Base-by-base conservation (phyloP, 1,284 basidiomycete species). In the Cutaneotrichosporon daszewskae region DNA sequence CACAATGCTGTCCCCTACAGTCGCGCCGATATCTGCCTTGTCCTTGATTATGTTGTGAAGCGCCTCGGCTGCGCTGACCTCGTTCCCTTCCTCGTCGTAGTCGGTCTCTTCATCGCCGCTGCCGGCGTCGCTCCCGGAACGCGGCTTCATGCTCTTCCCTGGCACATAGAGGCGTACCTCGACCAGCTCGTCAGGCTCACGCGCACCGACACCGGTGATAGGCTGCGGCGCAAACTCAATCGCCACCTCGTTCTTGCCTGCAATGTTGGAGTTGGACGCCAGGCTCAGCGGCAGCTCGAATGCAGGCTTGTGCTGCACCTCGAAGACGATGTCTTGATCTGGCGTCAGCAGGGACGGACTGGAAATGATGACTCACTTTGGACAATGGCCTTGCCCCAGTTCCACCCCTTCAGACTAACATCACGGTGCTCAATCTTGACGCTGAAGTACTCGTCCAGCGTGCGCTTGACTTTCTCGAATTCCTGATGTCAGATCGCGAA, bases 131-230 rank as follows among this genome's bases (percentile, higher is more conserved):
- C 79, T 81, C 18, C 81, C 76, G 7, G 80, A 76, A 6, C 80
- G 81, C 18, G 49, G 42, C 53, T 68, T 69, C 49, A 58, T 60
- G 39, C 51, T 59, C 54, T 67, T 65, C 8, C 94, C 94, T 1
- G 95, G 95, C 4, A 99, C 85, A 60, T 94, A 90, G 75, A 99
- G 88, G 6, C 95, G 82, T 60, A 98, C 91, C 70, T 99, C 95
- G 27, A 90, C 83, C 71, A 98, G 82, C 68, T 98, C 92, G 64
- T 96, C 91, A 2, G 59, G 59, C 25, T 52, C 48, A 1, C 78
- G 78, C 1, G 76, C 74, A 20, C 55, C 69, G 5, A 60, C 47
- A 20, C 59, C 53, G 8, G 72, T 68, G 2, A 77, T 65, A 4
- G 62, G 52, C 13, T 79, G 72, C 25, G 77, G 78, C 43, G 81